Percentiles rank a stretch among this genome's conserved stretches.
These are phyloP conservation scores for Scenedesmus sp. DNA, from an alignment of 163 green algal genomes.

Conservation along the genomic window DNA sequence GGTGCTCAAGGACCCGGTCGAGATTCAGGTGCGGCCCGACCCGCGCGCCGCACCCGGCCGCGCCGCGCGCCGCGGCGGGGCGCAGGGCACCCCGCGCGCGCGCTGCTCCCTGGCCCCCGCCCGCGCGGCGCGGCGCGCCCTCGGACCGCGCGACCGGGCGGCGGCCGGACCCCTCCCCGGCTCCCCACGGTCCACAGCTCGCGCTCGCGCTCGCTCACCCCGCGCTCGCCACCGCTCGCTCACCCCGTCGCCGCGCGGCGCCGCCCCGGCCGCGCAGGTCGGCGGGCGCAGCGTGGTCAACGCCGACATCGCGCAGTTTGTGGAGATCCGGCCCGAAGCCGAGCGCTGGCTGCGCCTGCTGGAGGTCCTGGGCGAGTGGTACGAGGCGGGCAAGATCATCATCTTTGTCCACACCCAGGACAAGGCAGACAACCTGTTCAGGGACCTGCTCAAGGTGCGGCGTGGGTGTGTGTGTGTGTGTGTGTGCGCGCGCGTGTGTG, in stretches of 20 bases:
- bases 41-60: too few species aligned
- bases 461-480: not conserved
- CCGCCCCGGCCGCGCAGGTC: constrained; percentile 68
- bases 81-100: too few species aligned
- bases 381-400: constrained; percentile 89
- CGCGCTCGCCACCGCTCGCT: too few species aligned
- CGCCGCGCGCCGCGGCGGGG: too few species aligned
- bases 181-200: too few species aligned
- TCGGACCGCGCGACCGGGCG: too few species aligned
- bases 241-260: not conserved
- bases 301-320: constrained; percentile 90
- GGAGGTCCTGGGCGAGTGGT: constrained; percentile 94
- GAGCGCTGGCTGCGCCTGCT: constrained; percentile 95
- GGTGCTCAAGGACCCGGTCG: constrained; percentile 84
- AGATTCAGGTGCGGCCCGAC: constrained; percentile 89
- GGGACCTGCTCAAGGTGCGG: constrained; percentile 88
- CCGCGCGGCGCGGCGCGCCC: too few species aligned
- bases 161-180: too few species aligned
- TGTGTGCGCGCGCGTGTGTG: too few species aligned
- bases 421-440: constrained; percentile 91
- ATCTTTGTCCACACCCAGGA: constrained; percentile 97
- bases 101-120: too few species aligned
- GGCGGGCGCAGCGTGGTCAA: constrained; percentile 95
- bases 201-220: too few species aligned
- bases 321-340: constrained; percentile 89